Base-by-base conservation (phyloP, 1,284 basidiomycete genomes). In the Spongiforma sp. region DNA sequence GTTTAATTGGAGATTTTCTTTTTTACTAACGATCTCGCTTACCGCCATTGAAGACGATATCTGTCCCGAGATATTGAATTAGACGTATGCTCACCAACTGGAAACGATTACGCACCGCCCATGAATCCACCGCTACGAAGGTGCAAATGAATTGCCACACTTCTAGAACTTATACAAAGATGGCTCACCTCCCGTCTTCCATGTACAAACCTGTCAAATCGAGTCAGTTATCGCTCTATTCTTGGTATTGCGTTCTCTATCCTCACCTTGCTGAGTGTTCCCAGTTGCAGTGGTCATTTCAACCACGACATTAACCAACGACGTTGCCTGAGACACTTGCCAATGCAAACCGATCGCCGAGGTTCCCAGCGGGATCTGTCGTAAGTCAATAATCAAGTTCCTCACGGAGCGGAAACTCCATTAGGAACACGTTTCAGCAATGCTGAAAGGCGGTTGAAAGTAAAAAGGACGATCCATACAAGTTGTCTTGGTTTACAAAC, bases 271-370 rank as follows among this genome's bases (percentile, higher is more conserved):
- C 48, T 88, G 86, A 6, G 76, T 76, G 37, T 77, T 82, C 4
- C 78, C 80, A n/a, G 78, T 60, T 28, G 74, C 79, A 39, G 78
- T 79, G 5, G 81, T 80, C 82, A 86, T 82, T 52, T 82, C 76
- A 61, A 86, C 80, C 41, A 82, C 77, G 57, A 83, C 76, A 68
- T 85, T 83, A 64, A 87, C 83, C 55, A 94, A 78, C 4, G 89
- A 90, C 0, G 91, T 93, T 4, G 90, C 86, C 73, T 94, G 92
- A 11, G 91, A 85, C n/a, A 93, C 89, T 77, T 93, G 89, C 86
- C 90, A 92, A 67, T 93, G 90, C 43, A 91, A 80, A 36, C 87
- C 90, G 36, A 86, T 90, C 14, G 84, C 89, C 1, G 79, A 71
- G 6, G 77, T 78, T 12, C 79, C 71, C 0, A 85, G 75, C 15